Percentiles rank a stretch among this genome's conserved stretches.
These are phyloP conservation scores for Russula foetens DNA, from an alignment of 768 basidiomycete genomes.

Conservation along the genomic window DNA sequence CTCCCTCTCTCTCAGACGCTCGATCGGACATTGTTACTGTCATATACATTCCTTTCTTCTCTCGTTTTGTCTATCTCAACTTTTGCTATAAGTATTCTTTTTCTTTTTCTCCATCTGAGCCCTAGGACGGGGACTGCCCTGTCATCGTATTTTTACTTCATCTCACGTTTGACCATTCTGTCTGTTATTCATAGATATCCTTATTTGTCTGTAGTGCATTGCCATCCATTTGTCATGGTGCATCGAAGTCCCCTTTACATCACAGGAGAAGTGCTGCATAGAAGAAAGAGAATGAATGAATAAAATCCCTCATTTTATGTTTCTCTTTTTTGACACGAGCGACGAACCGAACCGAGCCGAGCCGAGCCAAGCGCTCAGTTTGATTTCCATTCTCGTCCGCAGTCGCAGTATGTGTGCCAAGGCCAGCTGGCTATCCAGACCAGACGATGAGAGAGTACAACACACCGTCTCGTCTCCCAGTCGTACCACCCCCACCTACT, in stretches of 20 bases:
- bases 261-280: neutral
- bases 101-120: too few relatives aligned
- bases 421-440: too few relatives aligned
- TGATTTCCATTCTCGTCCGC: neutral
- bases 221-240: neutral
- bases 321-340: too few relatives aligned
- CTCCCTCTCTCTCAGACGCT: neutral
- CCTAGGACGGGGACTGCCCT: neutral
- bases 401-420: too few relatives aligned
- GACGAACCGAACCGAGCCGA: too few relatives aligned
- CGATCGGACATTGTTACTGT: conserved; percentile 11
- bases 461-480: too few relatives aligned
- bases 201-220: conserved; percentile 20
- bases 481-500: too few relatives aligned
- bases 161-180: conserved; percentile 11
- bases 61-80: neutral
- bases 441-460: too few relatives aligned
- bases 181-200: conserved; percentile 20
- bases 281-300: neutral
- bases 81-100: neutral
- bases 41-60: neutral
- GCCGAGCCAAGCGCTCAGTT: neutral
- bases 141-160: neutral
- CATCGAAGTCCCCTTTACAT: conserved; percentile 4
- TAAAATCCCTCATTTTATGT: neutral